A percentile compares a stretch with the other conserved stretches of the same genome.
These are phyloP conservation scores for Phytopythium sindhum DNA, from an alignment of 352 stramenopile species.

Conservation along the genomic window DNA sequence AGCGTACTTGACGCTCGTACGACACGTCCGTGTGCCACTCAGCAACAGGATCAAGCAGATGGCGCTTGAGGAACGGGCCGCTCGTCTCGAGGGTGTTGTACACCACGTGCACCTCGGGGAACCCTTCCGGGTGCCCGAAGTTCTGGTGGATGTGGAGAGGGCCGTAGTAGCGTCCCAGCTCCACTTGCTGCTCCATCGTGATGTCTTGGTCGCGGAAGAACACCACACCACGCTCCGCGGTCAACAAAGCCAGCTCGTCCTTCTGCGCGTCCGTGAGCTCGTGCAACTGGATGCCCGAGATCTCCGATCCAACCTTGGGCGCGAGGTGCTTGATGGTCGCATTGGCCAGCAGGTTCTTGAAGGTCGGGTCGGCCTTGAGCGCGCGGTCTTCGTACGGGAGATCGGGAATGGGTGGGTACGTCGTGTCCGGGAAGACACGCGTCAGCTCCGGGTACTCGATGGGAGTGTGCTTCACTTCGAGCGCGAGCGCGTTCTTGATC, in stretches of 20 bases:
- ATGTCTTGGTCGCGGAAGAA: conserved; percentile 20
- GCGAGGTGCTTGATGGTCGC: conserved; percentile 16
- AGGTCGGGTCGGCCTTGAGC: conserved; percentile 26
- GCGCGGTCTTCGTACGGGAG: conserved; percentile 26
- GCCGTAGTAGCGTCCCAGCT: conserved; percentile 22
- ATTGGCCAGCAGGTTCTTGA: conserved; percentile 26
- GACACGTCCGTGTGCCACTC: conserved; percentile 28
- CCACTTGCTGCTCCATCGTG: conserved; percentile 19
- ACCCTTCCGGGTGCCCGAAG: conserved; percentile 17
- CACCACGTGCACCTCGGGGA: conserved; percentile 20
- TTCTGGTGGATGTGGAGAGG: conserved; percentile 30
- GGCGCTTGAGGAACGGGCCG: conserved; percentile 6
- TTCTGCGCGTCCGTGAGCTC: conserved; percentile 25
- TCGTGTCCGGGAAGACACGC: conserved; percentile 21
- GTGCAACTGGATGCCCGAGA: conserved; percentile 26
- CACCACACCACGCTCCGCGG: conserved; percentile 15
- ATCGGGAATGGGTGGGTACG: conserved; percentile 26
- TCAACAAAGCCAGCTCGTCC: conserved; percentile 15
- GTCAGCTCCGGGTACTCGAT: conserved; percentile 17
- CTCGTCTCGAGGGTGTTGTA: conserved; percentile 16
- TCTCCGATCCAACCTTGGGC: conserved; percentile 24
- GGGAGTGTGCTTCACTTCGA: conserved; percentile 11
- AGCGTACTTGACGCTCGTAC: conserved; percentile 21
- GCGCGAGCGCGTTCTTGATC: conserved; percentile 24
- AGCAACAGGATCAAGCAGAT: conserved; percentile 7